phyloP scores from a whole-genome alignment of 2,329 filamentous ascomycete genomes.

The Chaetomium sp. region DNA sequence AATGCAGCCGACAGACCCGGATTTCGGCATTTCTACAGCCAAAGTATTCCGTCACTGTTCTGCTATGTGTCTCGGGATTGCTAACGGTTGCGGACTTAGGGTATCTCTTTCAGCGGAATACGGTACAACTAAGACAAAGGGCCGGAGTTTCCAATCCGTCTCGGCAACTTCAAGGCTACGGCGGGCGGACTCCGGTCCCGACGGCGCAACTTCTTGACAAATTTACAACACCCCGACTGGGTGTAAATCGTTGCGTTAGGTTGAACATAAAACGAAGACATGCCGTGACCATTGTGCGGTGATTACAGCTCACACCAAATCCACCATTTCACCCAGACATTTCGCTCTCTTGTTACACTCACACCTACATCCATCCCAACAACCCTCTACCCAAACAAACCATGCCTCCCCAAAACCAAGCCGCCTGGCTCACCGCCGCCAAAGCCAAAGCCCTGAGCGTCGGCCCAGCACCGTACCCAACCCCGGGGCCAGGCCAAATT shows the following conservation, averaged over 20 bases:
- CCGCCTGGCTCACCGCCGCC: constrained; percentile 1
- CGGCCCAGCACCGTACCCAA: not conserved
- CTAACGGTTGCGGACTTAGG: not conserved
- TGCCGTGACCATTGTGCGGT: not conserved
- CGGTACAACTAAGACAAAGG: not conserved
- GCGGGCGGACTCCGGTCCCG: not conserved
- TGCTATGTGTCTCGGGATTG: not conserved
- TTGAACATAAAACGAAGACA: not conserved
- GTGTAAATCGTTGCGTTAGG: not conserved
- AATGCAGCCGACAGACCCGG: not conserved
- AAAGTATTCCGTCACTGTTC: not conserved
- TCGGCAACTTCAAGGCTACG: not conserved
- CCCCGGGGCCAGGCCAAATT: not conserved
- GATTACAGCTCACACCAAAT: not conserved
- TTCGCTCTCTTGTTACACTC: not conserved
- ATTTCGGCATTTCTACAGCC: not conserved
- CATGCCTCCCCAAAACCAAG: constrained; percentile 1
- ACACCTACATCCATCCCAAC: not conserved
- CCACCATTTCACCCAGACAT: not conserved
- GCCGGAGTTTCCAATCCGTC: not conserved
- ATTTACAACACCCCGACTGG: not conserved
- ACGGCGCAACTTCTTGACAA: not conserved
- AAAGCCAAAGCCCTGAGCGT: not conserved
- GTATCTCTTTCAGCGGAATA: not conserved
- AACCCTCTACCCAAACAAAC: not conserved